Evolutionary conservation across 1,139 yeast genomes (phyloP).

Genomic region (Geotrichum phurueaensis): DNA sequence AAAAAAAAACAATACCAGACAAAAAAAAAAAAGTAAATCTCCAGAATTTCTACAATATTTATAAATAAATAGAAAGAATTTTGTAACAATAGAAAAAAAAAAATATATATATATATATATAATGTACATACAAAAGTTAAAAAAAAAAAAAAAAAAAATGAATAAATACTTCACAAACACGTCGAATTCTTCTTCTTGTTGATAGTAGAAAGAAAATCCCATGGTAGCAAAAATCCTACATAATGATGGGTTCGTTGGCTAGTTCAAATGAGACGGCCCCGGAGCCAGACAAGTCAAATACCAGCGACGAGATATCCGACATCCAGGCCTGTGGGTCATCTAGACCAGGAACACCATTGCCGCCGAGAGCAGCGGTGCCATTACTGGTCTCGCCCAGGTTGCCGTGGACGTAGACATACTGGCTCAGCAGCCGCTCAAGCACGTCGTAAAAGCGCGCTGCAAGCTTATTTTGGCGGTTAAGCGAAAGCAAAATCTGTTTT

Average conservation of each 20-base stretch:
- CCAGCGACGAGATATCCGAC: conserved; percentile 32
- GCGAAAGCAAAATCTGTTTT: conserved; percentile 38
- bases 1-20: background rate
- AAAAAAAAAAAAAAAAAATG: no score
- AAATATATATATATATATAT: no score
- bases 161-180: background rate
- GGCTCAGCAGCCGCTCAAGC: conserved; percentile 42
- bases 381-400: background rate
- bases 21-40: no score
- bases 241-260: background rate
- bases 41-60: no score
- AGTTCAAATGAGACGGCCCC: background rate
- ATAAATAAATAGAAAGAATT: no score
- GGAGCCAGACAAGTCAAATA: conserved; percentile 22
- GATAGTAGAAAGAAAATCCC: background rate
- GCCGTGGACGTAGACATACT: conserved; percentile 20
- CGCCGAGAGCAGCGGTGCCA: background rate
- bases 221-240: background rate
- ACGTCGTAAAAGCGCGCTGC: conserved; percentile 47
- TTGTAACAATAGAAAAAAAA: background rate
- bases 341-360: background rate
- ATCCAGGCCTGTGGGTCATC: conserved; percentile 23
- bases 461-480: conserved; percentile 44
- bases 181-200: background rate
- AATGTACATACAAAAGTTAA: background rate